These are phyloP conservation scores for Amanita exitialis DNA, from an alignment of 768 basidiomycete genomes.

Conservation along the genomic window DNA sequence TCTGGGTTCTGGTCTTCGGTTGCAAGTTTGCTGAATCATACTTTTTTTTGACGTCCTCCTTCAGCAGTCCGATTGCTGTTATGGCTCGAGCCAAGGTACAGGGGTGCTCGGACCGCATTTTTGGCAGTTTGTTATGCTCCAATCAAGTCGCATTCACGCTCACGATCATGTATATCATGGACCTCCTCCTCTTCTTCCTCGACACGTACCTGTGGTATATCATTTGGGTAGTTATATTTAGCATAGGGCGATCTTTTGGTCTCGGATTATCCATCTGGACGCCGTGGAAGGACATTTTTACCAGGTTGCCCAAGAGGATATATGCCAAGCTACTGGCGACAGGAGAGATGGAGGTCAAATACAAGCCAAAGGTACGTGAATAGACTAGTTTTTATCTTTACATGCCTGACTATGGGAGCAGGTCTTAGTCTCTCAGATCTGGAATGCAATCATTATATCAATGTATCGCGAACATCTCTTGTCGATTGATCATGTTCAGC, in stretches of 20 bases:
- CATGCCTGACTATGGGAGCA: constrained; percentile 13
- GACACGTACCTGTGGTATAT: constrained; percentile 99
- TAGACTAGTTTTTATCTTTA: not conserved
- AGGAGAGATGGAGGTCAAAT: constrained; percentile 97
- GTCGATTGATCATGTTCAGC: constrained; percentile 97
- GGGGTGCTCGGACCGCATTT: constrained; percentile 75
- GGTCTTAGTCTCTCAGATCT: constrained; percentile 96
- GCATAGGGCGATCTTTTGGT: constrained; percentile 80
- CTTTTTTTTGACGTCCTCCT: constrained; percentile 97
- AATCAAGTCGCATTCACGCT: constrained; percentile 94
- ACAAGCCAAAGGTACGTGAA: constrained; percentile 82
- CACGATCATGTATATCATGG: constrained; percentile 99
- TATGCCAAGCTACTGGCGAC: constrained; percentile 97
- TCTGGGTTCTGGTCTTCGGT: constrained; percentile 91
- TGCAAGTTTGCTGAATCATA: constrained; percentile 97
- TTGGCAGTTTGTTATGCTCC: constrained; percentile 73
- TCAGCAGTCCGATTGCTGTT: constrained; percentile 90
- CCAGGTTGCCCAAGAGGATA: constrained; percentile 92
- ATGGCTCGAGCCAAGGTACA: constrained; percentile 96
- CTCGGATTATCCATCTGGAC: constrained; percentile 98
- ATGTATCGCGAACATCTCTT: constrained; percentile 99
- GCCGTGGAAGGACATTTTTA: constrained; percentile 97
- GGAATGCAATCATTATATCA: constrained; percentile 99
- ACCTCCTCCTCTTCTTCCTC: constrained; percentile 94
- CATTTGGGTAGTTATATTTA: constrained; percentile 96